A percentile compares a stretch with the other conserved stretches of the same genome.
phyloP scores from a whole-genome alignment of 352 stramenopile species.

The Globisporangium emineosum region DNA sequence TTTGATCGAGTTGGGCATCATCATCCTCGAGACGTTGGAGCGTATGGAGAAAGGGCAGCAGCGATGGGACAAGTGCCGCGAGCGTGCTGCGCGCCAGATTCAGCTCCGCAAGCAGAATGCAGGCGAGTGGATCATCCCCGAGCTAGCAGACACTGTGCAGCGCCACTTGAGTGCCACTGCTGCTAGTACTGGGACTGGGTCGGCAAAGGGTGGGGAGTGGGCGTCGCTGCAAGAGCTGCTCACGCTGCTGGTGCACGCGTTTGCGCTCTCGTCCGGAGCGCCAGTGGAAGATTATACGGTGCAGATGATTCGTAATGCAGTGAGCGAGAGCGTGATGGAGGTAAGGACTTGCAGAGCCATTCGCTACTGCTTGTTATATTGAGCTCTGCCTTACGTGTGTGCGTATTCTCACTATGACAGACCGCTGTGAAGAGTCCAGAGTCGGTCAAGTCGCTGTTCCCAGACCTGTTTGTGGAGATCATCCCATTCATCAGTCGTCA shows the following conservation, averaged over 20 bases:
- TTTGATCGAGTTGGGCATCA: constrained; percentile 66
- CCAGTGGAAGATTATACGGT: constrained; percentile 63
- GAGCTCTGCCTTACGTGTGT: background rate
- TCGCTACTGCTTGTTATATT: background rate
- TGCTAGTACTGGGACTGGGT: background rate
- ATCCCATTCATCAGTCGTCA: constrained; percentile 21
- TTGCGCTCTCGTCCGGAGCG: constrained; percentile 45
- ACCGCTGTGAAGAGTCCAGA: constrained; percentile 20
- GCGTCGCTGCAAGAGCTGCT: constrained; percentile 45
- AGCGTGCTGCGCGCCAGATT: constrained; percentile 42
- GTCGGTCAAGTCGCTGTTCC: constrained; percentile 29
- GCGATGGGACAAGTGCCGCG: constrained; percentile 50
- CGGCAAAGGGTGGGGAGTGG: constrained; percentile 20
- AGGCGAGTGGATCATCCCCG: constrained; percentile 68
- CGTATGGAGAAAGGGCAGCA: constrained; percentile 55
- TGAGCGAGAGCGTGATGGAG: constrained; percentile 46
- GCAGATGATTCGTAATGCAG: constrained; percentile 57
- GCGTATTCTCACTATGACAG: constrained; percentile 14
- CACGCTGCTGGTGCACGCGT: constrained; percentile 59
- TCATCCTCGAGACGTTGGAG: constrained; percentile 73
- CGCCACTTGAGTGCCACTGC: constrained; percentile 29
- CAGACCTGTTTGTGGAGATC: constrained; percentile 31
- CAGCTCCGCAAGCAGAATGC: constrained; percentile 47
- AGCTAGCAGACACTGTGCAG: constrained; percentile 61
- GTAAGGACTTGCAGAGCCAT: constrained; percentile 20